These are phyloP conservation scores for Cucumis melo DNA, from an alignment of 306 rosid species.

Conservation along the genomic window DNA sequence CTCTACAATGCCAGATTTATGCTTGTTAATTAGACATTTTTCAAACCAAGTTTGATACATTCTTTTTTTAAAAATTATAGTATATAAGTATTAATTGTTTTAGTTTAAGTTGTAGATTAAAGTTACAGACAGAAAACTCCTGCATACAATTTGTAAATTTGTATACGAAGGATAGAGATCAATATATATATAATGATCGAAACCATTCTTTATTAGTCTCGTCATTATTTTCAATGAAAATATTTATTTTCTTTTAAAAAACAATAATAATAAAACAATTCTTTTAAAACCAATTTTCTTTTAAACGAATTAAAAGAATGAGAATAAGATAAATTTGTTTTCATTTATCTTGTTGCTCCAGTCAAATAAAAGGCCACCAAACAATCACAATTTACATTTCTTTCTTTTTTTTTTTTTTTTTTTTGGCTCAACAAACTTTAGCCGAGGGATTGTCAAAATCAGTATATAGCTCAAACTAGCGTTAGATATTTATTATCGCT, in stretches of 20 bases:
- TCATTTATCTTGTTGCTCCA: background rate
- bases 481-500: too few species aligned
- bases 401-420: too few species aligned
- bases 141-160: constrained; percentile 1
- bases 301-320: too few species aligned
- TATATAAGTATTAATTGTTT: constrained; percentile 12
- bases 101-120: constrained; percentile 17
- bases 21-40: background rate
- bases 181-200: background rate
- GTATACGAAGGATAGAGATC: background rate
- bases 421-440: too few species aligned
- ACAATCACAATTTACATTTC: background rate
- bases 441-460: too few species aligned
- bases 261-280: too few species aligned
- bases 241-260: too few species aligned
- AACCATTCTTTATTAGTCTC: background rate
- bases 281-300: too few species aligned
- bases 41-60: background rate
- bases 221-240: too few species aligned
- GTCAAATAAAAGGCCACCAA: background rate
- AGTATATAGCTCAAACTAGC: too few species aligned
- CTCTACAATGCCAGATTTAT: background rate
- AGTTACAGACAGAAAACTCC: constrained; percentile 8
- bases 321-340: too few species aligned
- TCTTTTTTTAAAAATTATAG: constrained; percentile 11